Conservation (phyloP, 176 grass and related monocot genomes). For the Luzula sylvatica region DNA sequence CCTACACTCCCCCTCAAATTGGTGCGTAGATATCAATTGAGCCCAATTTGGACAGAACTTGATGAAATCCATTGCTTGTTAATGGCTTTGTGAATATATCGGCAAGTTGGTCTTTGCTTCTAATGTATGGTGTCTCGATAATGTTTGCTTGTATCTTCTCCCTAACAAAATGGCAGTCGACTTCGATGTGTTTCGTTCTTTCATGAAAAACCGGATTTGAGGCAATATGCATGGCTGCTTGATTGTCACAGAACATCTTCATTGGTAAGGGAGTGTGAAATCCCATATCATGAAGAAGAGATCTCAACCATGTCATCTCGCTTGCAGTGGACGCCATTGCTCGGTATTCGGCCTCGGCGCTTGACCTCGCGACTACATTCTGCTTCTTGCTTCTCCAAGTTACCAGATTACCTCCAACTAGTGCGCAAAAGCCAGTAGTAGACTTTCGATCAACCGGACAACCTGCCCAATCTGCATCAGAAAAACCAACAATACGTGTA, state of each 20-base stretch:
- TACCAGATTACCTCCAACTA: background rate
- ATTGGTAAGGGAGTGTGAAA: background rate
- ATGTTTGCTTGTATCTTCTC: background rate
- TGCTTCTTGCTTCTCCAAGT: slow-evolving; percentile 2
- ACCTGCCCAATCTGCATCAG: slow-evolving; percentile 6
- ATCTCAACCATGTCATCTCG: background rate
- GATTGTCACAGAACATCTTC: slow-evolving; percentile 2
- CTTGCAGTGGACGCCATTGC: background rate
- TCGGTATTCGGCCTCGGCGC: background rate
- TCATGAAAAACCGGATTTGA: background rate
- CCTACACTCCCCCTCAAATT: background rate
- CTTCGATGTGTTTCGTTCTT: background rate
- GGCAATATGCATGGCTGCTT: background rate
- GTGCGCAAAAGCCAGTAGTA: background rate
- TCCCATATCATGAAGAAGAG: background rate
- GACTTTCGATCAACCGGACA: slow-evolving; percentile 4
- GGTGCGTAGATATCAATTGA: background rate
- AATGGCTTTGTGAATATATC: slow-evolving; percentile 2
- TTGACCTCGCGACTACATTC: background rate
- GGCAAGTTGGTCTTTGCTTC: background rate
- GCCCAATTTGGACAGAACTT: background rate
- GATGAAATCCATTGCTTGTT: background rate
- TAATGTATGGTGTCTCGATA: background rate
- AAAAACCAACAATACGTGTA: background rate
- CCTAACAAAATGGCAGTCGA: background rate